phyloP scores from a whole-genome alignment of 2,329 filamentous ascomycete species.

The Pochonia chlamydosporia region DNA sequence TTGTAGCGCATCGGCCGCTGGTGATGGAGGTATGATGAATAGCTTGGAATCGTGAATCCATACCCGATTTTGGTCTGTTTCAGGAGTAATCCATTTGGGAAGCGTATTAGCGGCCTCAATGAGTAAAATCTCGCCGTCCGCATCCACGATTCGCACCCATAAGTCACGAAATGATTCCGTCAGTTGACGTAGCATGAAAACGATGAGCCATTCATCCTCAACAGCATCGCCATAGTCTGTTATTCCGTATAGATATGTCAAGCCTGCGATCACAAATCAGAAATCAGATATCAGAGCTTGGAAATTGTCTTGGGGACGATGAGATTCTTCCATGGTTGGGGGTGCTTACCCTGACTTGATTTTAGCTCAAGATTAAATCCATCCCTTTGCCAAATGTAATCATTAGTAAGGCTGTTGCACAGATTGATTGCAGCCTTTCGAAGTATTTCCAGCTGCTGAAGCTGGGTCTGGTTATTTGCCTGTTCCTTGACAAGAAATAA shows the following conservation, averaged over 20 bases:
- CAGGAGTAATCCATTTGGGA: conserved; percentile 86
- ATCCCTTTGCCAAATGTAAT: conserved; percentile 95
- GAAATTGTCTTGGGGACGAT: too few relatives aligned
- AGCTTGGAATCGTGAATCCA: conserved; percentile 82
- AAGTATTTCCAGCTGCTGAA: conserved; percentile 63
- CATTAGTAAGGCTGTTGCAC: conserved; percentile 59
- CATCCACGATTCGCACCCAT: conserved; percentile 81
- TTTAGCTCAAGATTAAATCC: conserved; percentile 64
- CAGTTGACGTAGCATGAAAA: conserved; percentile 80
- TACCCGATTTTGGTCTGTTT: conserved; percentile 79
- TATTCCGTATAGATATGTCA: conserved; percentile 63
- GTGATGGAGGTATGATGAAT: conserved; percentile 56
- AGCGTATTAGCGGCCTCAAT: conserved; percentile 87
- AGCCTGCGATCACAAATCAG: conserved; percentile 4
- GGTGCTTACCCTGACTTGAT: conserved; percentile 51
- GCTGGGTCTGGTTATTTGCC: conserved; percentile 48
- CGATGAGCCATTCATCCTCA: conserved; percentile 95
- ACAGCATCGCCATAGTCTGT: conserved; percentile 92
- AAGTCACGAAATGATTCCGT: conserved; percentile 65
- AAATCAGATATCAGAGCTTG: neutral
- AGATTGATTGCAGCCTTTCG: conserved; percentile 63
- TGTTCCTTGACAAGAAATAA: conserved; percentile 63
- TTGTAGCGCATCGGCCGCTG: conserved; percentile 26
- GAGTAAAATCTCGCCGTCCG: conserved; percentile 90
- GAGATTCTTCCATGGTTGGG: too few relatives aligned